These are phyloP conservation scores for Paramecium bursaria DNA, from an alignment of 73 alveolate genomes.

Conservation along the genomic window DNA sequence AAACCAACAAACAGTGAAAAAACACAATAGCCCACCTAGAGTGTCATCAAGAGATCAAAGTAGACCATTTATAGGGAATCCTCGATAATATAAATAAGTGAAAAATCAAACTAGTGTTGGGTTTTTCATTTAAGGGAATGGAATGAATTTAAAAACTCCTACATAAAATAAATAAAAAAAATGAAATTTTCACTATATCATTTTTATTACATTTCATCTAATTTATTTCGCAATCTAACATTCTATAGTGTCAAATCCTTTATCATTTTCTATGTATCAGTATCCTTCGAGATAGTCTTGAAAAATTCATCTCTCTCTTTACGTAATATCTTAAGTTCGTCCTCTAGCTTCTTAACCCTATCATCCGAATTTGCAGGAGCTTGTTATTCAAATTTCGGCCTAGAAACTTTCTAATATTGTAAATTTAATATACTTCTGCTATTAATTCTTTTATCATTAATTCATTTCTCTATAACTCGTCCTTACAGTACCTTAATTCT, in stretches of 20 bases:
- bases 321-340: constrained; percentile 13
- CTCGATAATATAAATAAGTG: too few species aligned
- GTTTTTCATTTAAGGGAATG: too few species aligned
- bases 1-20: too few species aligned
- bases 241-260: constrained; percentile 60
- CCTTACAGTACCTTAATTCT: constrained; percentile 61
- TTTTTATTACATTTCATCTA: constrained; percentile 66
- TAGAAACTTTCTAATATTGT: constrained; percentile 12
- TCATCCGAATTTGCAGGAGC: constrained; percentile 11
- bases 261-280: constrained; percentile 56
- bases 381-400: not conserved
- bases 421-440: constrained; percentile 30
- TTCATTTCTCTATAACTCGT: constrained; percentile 49
- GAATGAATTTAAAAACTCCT: too few species aligned
- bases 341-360: constrained; percentile 54
- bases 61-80: too few species aligned
- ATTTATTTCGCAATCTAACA: constrained; percentile 60
- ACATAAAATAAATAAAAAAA: not conserved
- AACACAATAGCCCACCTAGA: too few species aligned
- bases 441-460: constrained; percentile 65
- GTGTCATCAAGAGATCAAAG: too few species aligned
- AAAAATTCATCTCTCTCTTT: constrained; percentile 67
- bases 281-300: constrained; percentile 49
- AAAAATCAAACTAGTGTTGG: too few species aligned
- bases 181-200: not conserved